Percentiles rank a stretch among this genome's conserved stretches.
phyloP scores from a whole-genome alignment of 305 asterid genomes.

The Andrographis paniculata region DNA sequence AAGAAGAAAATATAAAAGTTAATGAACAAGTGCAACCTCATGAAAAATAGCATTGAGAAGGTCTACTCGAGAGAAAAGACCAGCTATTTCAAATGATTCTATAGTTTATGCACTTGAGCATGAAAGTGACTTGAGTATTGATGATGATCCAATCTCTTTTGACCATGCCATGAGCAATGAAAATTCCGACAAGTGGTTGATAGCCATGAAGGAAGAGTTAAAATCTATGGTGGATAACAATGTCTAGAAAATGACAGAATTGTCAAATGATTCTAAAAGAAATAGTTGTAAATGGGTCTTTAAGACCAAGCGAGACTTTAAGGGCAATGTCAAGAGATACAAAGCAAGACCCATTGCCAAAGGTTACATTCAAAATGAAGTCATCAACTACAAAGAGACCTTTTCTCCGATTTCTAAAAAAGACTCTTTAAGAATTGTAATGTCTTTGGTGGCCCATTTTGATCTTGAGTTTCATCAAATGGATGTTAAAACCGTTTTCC shows the following conservation, averaged over 20 bases:
- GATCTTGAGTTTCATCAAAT: no score
- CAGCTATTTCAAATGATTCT: neutral
- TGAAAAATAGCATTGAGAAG: no score
- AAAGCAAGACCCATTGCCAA: neutral
- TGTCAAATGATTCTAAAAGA: neutral
- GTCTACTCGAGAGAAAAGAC: no score
- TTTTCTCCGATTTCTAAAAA: neutral
- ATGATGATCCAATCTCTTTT: neutral
- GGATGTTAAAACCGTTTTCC: neutral
- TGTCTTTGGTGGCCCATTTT: neutral
- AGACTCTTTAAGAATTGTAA: neutral
- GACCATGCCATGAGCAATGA: neutral
- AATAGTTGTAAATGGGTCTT: neutral
- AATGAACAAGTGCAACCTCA: no score
- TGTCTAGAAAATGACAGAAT: neutral
- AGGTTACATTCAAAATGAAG: neutral
- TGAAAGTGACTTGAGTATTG: neutral
- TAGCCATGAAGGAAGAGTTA: neutral
- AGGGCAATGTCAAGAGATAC: neutral
- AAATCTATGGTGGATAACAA: neutral
- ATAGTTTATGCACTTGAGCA: neutral
- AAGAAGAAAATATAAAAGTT: no score
- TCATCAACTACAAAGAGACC: neutral
- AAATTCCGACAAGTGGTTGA: neutral
- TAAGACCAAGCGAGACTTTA: neutral